Evolutionary conservation across 768 basidiomycete species (phyloP).

Genomic region (Calocybe indica): DNA sequence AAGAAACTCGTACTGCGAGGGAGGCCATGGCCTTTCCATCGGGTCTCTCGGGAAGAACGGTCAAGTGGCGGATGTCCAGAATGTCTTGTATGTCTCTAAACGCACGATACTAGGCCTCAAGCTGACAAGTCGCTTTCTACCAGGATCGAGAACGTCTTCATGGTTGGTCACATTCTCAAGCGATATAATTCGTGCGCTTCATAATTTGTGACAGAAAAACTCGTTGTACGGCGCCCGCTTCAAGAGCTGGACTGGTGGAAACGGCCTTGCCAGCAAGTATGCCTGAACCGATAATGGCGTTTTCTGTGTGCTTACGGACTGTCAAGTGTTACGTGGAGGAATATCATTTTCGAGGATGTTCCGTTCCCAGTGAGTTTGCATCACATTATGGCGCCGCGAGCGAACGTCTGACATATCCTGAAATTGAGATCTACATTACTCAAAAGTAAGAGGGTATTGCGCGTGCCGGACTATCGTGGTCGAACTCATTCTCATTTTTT

Average conservation of each 20-base stretch:
- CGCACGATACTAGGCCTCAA: not conserved
- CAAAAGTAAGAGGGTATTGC: constrained; percentile 41
- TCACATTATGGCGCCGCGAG: not conserved
- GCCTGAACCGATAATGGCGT: constrained; percentile 4
- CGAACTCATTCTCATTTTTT: no score
- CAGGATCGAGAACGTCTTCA: constrained; percentile 40
- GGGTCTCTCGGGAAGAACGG: constrained; percentile 44
- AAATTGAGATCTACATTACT: constrained; percentile 47
- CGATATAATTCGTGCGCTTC: not conserved
- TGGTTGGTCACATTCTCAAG: constrained; percentile 21
- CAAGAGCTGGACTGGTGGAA: constrained; percentile 64
- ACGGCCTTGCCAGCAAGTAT: constrained; percentile 51
- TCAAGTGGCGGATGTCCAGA: constrained; percentile 47
- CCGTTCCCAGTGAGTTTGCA: constrained; percentile 42
- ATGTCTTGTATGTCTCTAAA: constrained; percentile 38
- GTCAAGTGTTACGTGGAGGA: constrained; percentile 49
- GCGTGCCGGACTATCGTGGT: no score
- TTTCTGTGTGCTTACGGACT: not conserved
- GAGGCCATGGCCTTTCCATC: constrained; percentile 55
- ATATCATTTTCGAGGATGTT: constrained; percentile 47
- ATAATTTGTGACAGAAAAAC: constrained; percentile 29
- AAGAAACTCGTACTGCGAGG: constrained; percentile 49
- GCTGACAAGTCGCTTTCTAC: not conserved
- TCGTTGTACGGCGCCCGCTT: constrained; percentile 56
- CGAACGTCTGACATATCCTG: no score